Base-by-base conservation (phyloP, 1,284 basidiomycete species). In the Pseudozyma sp. region DNA sequence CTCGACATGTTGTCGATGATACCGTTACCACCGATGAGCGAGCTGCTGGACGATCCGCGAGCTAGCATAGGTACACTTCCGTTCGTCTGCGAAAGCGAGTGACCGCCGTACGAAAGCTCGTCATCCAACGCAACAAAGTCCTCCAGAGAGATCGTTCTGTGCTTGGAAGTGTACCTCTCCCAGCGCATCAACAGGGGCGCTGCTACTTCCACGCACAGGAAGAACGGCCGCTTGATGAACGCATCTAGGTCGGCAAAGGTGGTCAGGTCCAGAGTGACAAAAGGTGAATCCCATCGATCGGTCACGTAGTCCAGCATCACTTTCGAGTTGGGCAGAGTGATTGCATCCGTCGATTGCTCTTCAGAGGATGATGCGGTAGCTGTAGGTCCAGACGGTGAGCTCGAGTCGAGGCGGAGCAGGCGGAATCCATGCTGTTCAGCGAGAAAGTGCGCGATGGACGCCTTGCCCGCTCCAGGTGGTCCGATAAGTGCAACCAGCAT, bases 401-500 rank as follows among this genome's bases (percentile, higher is more conserved):
- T 14, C 6, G 40, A n/a, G 6, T 40, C 30, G 47, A 54, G 39
- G 24, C 35, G 17, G 29, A 69, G 47, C 8, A 60, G 43, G 14
- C 13, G 5, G 77, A 89, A 89, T 3, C 83, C 84, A 74, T 88
- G 86, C 30, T 82, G 69, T 9, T 80, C 59, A 24, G 90, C 86
- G 14, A 98, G 89, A 82, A 92, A 94, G 13, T 90, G 86, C 54
- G 91, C 88, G 14, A 97, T 87, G 0, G 90, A 89, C 10, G 90
- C 88, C 85, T 94, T 97, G 19, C 96, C 96, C 5, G 94, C 88
- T 35, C 87, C 89, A 2, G 89, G 89, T 0, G 94, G 91, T 14
- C 96, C 96, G 39, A 97, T 88, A 59, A 99, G 89, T 11, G 92
- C 90, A 78, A 99, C 90, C 82, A 97, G 90, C 92, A 93, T 91